A percentile compares a stretch with the other conserved stretches of the same genome.
phyloP scores from a whole-genome alignment of 495 filamentous ascomycete species.

The Echria macrotheca region DNA sequence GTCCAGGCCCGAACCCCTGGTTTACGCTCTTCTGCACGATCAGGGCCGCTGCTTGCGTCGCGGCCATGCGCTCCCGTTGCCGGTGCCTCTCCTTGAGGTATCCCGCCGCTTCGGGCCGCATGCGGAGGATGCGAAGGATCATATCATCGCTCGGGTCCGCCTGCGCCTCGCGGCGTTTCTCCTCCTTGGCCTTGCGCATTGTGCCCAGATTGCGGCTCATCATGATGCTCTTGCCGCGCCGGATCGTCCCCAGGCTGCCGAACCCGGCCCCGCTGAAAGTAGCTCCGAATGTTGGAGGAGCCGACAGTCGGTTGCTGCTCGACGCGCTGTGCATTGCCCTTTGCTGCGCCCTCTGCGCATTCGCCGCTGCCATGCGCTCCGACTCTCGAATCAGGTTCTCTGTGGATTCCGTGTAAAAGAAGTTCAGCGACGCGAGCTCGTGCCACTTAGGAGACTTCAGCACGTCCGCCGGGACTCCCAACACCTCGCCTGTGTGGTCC shows the following conservation, averaged over 20 bases:
- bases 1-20: constrained; percentile 50
- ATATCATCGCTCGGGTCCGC: constrained; percentile 98
- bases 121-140: constrained; percentile 91
- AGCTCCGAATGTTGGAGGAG: constrained; percentile 54
- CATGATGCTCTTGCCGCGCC: constrained; percentile 90
- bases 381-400: constrained; percentile 87
- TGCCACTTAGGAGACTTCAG: constrained; percentile 97
- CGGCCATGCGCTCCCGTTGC: constrained; percentile 89
- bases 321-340: constrained; percentile 23
- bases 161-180: constrained; percentile 90
- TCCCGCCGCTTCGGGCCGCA: constrained; percentile 87
- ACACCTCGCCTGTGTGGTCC: constrained; percentile 81
- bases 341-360: constrained; percentile 66
- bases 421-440: constrained; percentile 90
- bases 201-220: constrained; percentile 91
- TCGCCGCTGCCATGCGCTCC: constrained; percentile 90
- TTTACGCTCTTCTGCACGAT: constrained; percentile 91
- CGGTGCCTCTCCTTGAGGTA: constrained; percentile 88
- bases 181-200: constrained; percentile 91
- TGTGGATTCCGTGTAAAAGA: constrained; percentile 95
- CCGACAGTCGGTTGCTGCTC: constrained; percentile 63
- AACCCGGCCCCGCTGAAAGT: constrained; percentile 34
- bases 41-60: constrained; percentile 82
- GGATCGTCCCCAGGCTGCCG: constrained; percentile 66
- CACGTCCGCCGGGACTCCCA: constrained; percentile 84